Evolutionary conservation across 176 grass and related monocot genomes (phyloP), one percentile per base, ranked within the genome.

Genomic region (Phoenix roebelenii): DNA sequence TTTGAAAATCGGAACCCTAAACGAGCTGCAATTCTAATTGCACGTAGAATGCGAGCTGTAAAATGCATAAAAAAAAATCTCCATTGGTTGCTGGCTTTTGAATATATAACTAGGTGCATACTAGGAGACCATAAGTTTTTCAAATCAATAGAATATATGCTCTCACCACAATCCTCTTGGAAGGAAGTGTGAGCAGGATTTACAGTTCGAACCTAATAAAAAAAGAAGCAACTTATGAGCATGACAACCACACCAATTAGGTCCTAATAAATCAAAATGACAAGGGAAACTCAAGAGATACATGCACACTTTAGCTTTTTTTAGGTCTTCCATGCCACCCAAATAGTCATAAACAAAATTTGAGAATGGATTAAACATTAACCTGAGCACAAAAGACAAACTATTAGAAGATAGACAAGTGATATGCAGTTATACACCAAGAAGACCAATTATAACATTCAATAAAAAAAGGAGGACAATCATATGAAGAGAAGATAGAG

Each of bases 21-120:
- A 55, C 88, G 88, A 83, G 93, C 93, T 18, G 87, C 87, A 85
- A 98, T 92, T 92, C 88, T 91, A 79, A 98, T 98, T 90, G 87
- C 93, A 83, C 88, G 84, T 49, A 98, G 74, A 83, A 98, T 98
- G 74, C 88, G 88, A 76, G 93, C 93, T 98, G 84, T 83, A 63
- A 80, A 88, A 72, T 68, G 76, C 55, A 81, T 54, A 58, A 72
- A 18, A 72, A 18, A 14, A 60, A n/a, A 70, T 77, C 66, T 44
- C 35, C 10, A 44, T 44, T 44, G 35, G 35, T 14, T 44, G 35
- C 10, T 44, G 35, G 12, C 12, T 44, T 44, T 44, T 44, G 9
- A 44, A 44, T 44, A 12, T 44, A 44, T 44, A 44, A 44, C 12
- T 50, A 18, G 16, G 61, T 67, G 9, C 71, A 23, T 9, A 1